phyloP scores from a whole-genome alignment of 1,139 yeast genomes.

The Yamadazyma taylorii region DNA sequence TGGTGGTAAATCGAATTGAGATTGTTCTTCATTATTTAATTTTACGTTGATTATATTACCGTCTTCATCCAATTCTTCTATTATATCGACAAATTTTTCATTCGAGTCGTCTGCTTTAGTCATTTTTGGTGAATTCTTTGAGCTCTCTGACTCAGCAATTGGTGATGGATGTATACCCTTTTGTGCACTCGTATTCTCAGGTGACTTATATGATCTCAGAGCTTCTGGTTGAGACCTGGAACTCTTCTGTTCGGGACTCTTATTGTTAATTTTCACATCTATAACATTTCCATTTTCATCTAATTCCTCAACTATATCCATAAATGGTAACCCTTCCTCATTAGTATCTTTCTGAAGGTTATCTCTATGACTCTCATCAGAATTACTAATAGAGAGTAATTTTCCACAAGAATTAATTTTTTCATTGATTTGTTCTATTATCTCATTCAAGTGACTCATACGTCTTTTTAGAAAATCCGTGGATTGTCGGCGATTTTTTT shows the following conservation, averaged over 20 bases:
- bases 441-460: conserved; percentile 23
- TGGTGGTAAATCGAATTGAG: not conserved
- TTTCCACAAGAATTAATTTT: conserved; percentile 38
- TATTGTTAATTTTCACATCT: conserved; percentile 11
- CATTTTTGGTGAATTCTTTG: not conserved
- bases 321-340: conserved; percentile 54
- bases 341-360: conserved; percentile 19
- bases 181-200: not conserved
- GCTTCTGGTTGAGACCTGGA: not conserved
- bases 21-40: conserved; percentile 10
- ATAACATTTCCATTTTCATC: conserved; percentile 79
- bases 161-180: not conserved
- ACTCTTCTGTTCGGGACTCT: not conserved
- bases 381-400: conserved; percentile 34
- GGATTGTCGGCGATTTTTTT: conserved; percentile 47
- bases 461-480: conserved; percentile 33
- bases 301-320: conserved; percentile 84
- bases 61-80: conserved; percentile 70
- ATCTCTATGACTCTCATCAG: conserved; percentile 16
- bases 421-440: conserved; percentile 30
- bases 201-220: not conserved
- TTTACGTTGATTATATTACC: conserved; percentile 53
- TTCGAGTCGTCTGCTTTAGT: no score
- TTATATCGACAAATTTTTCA: not conserved
- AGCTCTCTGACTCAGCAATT: not conserved